phyloP scores from a whole-genome alignment of 441 rosid genomes.

The Eutrema salsugineum region DNA sequence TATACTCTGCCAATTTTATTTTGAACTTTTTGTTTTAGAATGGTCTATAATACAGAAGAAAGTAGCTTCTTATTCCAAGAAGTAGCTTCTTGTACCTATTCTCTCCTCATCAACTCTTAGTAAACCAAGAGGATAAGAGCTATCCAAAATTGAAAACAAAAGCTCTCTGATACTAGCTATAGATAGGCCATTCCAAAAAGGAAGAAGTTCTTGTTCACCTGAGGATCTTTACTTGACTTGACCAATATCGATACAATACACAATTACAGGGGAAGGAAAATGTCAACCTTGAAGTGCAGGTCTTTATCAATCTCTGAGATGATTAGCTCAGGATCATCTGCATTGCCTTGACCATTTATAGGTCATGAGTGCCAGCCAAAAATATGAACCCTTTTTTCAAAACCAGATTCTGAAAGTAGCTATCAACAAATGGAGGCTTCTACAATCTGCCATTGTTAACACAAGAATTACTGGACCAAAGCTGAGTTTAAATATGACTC shows the following conservation, averaged over 20 bases:
- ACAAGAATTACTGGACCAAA: background rate
- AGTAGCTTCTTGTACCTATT: background rate
- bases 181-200: background rate
- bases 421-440: background rate
- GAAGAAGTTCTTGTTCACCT: background rate
- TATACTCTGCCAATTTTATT: too few relatives aligned
- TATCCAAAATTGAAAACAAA: too few relatives aligned
- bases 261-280: background rate
- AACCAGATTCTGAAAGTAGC: background rate
- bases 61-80: background rate
- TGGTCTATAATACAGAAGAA: background rate
- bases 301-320: background rate
- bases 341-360: background rate
- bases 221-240: background rate
- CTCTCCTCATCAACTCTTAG: background rate
- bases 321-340: background rate
- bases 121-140: too few relatives aligned
- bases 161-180: too few relatives aligned
- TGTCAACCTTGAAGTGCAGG: background rate
- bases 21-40: background rate
- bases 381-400: too few relatives aligned
- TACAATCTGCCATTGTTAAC: background rate
- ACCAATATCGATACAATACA: too few relatives aligned
- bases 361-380: too few relatives aligned
- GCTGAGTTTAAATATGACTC: background rate